These are phyloP conservation scores for Fusarium globosum DNA, from an alignment of 2,329 filamentous ascomycete species.

Conservation along the genomic window DNA sequence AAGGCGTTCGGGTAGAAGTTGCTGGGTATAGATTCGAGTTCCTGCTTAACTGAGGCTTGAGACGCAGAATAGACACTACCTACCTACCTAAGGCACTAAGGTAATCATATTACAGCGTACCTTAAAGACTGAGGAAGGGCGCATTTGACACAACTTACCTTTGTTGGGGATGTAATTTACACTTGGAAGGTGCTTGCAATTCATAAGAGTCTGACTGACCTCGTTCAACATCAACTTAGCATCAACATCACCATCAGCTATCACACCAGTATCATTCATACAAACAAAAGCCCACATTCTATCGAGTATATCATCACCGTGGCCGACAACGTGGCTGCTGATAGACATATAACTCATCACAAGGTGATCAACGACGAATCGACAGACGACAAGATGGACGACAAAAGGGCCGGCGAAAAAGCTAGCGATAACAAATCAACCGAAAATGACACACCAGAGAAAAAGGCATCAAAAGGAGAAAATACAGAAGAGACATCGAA, in stretches of 20 bases:
- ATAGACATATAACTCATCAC: neutral
- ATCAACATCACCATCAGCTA: neutral
- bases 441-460: neutral
- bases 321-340: neutral
- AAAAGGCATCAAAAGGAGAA: neutral
- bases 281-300: neutral
- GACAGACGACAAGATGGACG: neutral
- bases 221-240: neutral
- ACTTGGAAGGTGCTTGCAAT: neutral
- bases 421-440: neutral
- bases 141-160: neutral
- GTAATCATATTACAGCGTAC: neutral
- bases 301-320: neutral
- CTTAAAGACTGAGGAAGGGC: neutral
- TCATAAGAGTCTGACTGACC: neutral
- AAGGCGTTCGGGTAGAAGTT: conserved; percentile 9
- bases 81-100: too few relatives aligned
- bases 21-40: neutral
- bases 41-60: neutral
- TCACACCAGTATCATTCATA: neutral
- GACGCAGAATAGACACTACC: neutral
- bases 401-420: neutral
- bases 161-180: neutral
- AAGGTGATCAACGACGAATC: neutral
- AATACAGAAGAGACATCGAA: neutral